Percentiles rank a stretch among this genome's conserved stretches.
Conservation (phyloP, 306 rosid species). For the Malus orientalis region DNA sequence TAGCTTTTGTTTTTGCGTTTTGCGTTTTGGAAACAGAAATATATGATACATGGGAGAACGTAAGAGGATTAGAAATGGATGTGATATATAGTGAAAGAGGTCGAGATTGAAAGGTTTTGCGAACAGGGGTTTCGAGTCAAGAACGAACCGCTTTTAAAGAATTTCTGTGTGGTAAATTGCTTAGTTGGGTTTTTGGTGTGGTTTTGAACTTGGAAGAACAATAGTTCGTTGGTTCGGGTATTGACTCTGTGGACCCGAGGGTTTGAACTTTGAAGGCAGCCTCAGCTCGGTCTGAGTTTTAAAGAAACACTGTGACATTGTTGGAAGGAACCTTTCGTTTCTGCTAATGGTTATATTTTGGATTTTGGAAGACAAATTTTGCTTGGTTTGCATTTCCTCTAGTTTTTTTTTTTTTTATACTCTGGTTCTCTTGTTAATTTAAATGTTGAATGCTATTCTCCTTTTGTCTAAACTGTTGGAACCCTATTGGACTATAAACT, state of each 20-base stretch:
- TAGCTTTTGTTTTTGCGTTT: constrained; percentile 2
- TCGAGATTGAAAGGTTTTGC: constrained; percentile 20
- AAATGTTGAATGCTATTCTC: too few species aligned
- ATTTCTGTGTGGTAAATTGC: not conserved
- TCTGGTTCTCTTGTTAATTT: too few species aligned
- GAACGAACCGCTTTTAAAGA: constrained; percentile 65
- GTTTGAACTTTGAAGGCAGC: constrained; percentile 11
- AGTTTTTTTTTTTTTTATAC: too few species aligned
- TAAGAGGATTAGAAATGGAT: constrained; percentile 10
- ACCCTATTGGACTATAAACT: too few species aligned
- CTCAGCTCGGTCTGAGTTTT: constrained; percentile 8
- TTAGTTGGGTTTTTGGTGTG: not conserved
- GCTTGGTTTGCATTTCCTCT: not conserved
- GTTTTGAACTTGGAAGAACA: not conserved
- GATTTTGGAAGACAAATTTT: not conserved
- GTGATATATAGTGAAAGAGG: constrained; percentile 4
- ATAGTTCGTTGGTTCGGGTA: constrained; percentile 68
- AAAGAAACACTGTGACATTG: not conserved
- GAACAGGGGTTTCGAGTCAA: constrained; percentile 69
- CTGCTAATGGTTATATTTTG: not conserved
- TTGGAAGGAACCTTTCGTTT: not conserved
- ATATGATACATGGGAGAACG: not conserved
- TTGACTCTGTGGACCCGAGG: constrained; percentile 59
- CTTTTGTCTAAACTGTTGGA: too few species aligned
- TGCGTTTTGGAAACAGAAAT: not conserved